Evolutionary conservation across 768 basidiomycete genomes (phyloP).

Genomic region (Russula abietina): DNA sequence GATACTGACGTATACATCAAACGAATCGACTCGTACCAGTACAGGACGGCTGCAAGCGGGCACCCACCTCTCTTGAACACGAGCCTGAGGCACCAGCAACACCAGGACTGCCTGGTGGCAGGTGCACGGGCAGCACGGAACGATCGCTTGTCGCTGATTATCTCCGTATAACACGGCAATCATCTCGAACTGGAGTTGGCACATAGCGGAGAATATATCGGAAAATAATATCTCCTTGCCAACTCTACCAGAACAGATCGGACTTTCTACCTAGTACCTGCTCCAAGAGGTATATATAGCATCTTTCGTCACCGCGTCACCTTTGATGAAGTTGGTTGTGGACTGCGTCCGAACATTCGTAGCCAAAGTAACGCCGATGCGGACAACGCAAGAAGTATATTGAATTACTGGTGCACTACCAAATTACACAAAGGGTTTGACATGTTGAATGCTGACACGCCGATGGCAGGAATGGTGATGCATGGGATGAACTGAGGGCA

Average conservation of each 20-base stretch:
- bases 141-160: neutral
- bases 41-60: too few relatives aligned
- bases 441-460: neutral
- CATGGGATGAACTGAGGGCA: neutral
- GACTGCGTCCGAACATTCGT: neutral
- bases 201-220: too few relatives aligned
- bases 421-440: constrained; percentile 7
- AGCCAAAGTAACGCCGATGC: neutral
- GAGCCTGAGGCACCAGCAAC: too few relatives aligned
- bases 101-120: too few relatives aligned
- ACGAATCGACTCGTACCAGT: too few relatives aligned
- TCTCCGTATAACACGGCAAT: neutral
- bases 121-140: too few relatives aligned
- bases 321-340: neutral
- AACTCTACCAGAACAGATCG: neutral
- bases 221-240: too few relatives aligned
- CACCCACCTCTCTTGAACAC: too few relatives aligned
- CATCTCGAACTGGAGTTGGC: neutral
- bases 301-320: neutral
- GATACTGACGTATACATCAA: too few relatives aligned
- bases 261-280: neutral
- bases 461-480: constrained; percentile 3
- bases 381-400: neutral
- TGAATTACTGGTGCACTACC: constrained; percentile 8
- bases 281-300: neutral